These are phyloP conservation scores for Bryoglossum gracile DNA, from an alignment of 495 filamentous ascomycete species.

Conservation along the genomic window DNA sequence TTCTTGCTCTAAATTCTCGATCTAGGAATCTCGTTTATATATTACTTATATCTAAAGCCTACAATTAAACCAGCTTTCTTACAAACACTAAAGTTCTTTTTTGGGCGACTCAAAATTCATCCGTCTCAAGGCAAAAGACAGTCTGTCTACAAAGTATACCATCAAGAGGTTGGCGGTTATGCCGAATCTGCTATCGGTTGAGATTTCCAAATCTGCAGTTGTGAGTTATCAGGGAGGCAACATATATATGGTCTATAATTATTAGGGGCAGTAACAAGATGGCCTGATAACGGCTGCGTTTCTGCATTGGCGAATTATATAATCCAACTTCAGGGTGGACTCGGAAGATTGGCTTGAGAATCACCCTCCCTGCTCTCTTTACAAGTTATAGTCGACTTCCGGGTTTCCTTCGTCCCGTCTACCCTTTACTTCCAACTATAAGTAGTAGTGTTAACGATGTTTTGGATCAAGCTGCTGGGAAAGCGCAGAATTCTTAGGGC, in stretches of 20 bases:
- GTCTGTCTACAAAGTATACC: too few species aligned
- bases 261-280: background rate
- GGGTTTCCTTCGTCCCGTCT: background rate
- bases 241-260: background rate
- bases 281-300: background rate
- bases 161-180: too few species aligned
- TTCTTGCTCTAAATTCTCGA: background rate
- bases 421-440: background rate
- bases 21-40: background rate
- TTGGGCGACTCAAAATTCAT: background rate
- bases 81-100: background rate
- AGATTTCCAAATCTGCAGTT: background rate
- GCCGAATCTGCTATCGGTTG: background rate
- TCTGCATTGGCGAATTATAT: background rate
- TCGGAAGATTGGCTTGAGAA: background rate
- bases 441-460: slow-evolving; percentile 5
- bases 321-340: background rate
- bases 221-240: background rate
- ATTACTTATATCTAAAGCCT: background rate
- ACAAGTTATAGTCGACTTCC: background rate
- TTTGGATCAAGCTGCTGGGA: too few species aligned
- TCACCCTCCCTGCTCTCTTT: background rate
- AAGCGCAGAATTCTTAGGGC: slow-evolving; percentile 25
- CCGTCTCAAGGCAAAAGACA: too few species aligned
- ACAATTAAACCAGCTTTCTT: background rate